Evolutionary conservation across 1,284 basidiomycete genomes (phyloP).

Genomic region (Neolentinus lepideus): DNA sequence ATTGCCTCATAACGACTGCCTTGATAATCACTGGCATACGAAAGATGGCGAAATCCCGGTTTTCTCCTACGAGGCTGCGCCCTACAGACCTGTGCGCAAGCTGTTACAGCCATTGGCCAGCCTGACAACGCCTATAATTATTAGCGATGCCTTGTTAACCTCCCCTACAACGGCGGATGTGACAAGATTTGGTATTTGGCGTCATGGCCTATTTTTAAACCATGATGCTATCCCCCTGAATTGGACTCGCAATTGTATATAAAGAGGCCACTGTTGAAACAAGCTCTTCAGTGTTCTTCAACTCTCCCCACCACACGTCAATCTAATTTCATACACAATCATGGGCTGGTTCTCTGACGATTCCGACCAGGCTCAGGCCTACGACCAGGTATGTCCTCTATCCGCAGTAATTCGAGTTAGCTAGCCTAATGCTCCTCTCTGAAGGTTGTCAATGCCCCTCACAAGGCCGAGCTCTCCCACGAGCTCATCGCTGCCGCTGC

Average conservation of each 20-base stretch:
- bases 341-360: slow-evolving; percentile 50
- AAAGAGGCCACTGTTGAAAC: slow-evolving; percentile 9
- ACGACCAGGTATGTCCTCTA: slow-evolving; percentile 29
- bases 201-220: slow-evolving; percentile 9
- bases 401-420: slow-evolving; percentile 6
- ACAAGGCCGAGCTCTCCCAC: slow-evolving; percentile 52
- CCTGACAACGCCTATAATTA: not conserved
- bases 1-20: not conserved
- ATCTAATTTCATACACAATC: slow-evolving; percentile 15
- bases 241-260: slow-evolving; percentile 14
- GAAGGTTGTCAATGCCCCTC: slow-evolving; percentile 40
- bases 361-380: slow-evolving; percentile 40
- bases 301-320: slow-evolving; percentile 9
- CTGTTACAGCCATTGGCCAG: not conserved
- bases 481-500: slow-evolving; percentile 61
- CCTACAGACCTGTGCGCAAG: not conserved
- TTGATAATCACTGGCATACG: not conserved
- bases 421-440: not conserved
- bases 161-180: not conserved
- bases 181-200: not conserved
- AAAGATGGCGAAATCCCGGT: not conserved
- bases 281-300: slow-evolving; percentile 10
- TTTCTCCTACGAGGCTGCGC: not conserved
- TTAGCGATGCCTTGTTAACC: not conserved
- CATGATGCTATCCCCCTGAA: not conserved